These are phyloP conservation scores for Emmonsia crescens DNA, from an alignment of 2,329 filamentous ascomycete genomes.

Conservation along the genomic window DNA sequence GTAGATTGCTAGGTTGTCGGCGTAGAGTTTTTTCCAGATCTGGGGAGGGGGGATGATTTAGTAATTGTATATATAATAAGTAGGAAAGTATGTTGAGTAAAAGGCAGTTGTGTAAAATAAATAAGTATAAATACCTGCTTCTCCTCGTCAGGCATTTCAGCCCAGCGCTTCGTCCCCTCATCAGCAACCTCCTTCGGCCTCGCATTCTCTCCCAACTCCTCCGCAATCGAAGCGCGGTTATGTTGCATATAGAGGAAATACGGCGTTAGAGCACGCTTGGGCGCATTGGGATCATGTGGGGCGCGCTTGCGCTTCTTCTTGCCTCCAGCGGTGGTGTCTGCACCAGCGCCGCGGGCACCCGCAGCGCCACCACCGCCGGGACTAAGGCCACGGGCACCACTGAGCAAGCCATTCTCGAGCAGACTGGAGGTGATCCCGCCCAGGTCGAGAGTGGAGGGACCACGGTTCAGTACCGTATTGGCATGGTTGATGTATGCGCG, in stretches of 20 bases:
- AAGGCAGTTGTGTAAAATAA: too few relatives aligned
- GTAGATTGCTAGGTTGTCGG: slow-evolving; percentile 46
- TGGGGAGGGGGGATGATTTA: slow-evolving; percentile 15
- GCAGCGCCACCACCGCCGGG: slow-evolving; percentile 15
- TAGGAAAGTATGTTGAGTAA: slow-evolving; percentile 9
- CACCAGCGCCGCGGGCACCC: slow-evolving; percentile 12
- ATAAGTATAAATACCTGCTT: slow-evolving; percentile 51
- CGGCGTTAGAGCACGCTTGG: slow-evolving; percentile 85
- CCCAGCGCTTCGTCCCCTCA: slow-evolving; percentile 80
- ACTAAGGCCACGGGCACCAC: slow-evolving; percentile 25
- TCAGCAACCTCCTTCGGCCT: slow-evolving; percentile 80
- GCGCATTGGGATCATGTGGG: slow-evolving; percentile 80
- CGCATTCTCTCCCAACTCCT: slow-evolving; percentile 61
- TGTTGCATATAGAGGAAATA: slow-evolving; percentile 94
- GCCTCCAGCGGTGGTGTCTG: slow-evolving; percentile 31
- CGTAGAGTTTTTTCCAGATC: slow-evolving; percentile 49
- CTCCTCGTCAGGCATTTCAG: slow-evolving; percentile 60
- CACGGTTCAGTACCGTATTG: slow-evolving; percentile 64
- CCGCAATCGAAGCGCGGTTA: slow-evolving; percentile 70
- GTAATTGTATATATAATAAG: neutral
- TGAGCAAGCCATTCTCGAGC: slow-evolving; percentile 35
- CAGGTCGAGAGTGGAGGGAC: slow-evolving; percentile 42
- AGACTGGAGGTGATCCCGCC: slow-evolving; percentile 39
- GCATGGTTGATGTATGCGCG: slow-evolving; percentile 81
- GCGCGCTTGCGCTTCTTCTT: slow-evolving; percentile 88